Conservation (phyloP, 1,284 basidiomycete species). For the Boletus sp. region DNA sequence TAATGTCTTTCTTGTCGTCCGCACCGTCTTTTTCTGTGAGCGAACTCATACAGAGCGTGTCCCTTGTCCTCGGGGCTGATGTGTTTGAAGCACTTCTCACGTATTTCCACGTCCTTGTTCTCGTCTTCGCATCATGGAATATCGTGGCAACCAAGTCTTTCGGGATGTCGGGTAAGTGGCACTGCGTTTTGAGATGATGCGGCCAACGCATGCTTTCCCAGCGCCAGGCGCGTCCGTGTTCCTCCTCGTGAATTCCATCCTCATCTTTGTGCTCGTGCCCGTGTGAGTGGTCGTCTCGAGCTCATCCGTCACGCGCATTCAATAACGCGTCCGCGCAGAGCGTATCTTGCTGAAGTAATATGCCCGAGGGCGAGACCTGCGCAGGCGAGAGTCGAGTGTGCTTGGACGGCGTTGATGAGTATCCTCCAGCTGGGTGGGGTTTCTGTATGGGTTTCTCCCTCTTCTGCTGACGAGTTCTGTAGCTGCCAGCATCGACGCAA, state of each 20-base stretch:
- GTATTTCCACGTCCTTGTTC: constrained; percentile 47
- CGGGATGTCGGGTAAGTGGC: constrained; percentile 37
- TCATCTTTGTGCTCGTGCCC: constrained; percentile 41
- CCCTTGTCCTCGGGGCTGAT: background rate
- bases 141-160: constrained; percentile 37
- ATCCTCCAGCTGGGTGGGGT: constrained; percentile 47
- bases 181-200: background rate
- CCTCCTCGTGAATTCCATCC: constrained; percentile 47
- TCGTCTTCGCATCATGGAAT: constrained; percentile 60
- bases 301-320: background rate
- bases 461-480: background rate
- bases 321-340: constrained; percentile 18
- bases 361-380: constrained; percentile 37
- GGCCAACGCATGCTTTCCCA: constrained; percentile 21
- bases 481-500: constrained; percentile 48
- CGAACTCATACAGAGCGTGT: background rate
- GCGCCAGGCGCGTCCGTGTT: constrained; percentile 49
- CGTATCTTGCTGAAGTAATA: constrained; percentile 37
- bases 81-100: constrained; percentile 44
- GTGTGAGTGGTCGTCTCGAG: constrained; percentile 39
- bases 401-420: constrained; percentile 48
- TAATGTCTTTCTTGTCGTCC: constrained; percentile 48
- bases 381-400: constrained; percentile 47
- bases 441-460: background rate
- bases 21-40: constrained; percentile 57